These are phyloP conservation scores for Dictyostelium purpureum DNA, from an alignment of 78 protist species.

Conservation along the genomic window DNA sequence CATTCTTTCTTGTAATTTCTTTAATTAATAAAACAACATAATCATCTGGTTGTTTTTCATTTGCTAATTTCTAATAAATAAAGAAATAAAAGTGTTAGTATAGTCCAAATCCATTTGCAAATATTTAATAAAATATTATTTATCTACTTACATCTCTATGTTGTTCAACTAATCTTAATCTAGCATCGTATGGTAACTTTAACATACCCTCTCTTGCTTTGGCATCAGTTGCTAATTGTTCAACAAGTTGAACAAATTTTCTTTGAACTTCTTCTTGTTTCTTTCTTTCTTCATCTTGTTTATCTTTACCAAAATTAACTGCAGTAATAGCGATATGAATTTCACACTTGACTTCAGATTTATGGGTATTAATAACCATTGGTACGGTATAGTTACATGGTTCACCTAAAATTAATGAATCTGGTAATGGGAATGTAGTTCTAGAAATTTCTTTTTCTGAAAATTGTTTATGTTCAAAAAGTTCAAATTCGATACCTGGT, in stretches of 20 bases:
- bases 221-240: constrained; percentile 71
- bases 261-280: constrained; percentile 44
- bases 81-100: background rate
- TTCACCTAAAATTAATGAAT: constrained; percentile 33
- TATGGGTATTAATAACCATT: background rate
- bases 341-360: constrained; percentile 32
- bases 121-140: background rate
- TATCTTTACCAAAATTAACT: constrained; percentile 61
- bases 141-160: constrained; percentile 39
- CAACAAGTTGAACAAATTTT: constrained; percentile 53
- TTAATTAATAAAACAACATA: constrained; percentile 22
- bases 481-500: constrained; percentile 75
- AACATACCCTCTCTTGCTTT: constrained; percentile 55
- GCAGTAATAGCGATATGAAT: background rate
- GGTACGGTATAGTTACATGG: constrained; percentile 22
- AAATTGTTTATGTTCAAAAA: constrained; percentile 67
- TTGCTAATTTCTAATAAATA: constrained; percentile 36
- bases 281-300: constrained; percentile 29
- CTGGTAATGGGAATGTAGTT: background rate
- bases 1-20: constrained; percentile 6
- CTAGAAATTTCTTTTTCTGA: constrained; percentile 37
- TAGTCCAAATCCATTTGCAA: background rate
- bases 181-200: constrained; percentile 4
- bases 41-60: constrained; percentile 66
- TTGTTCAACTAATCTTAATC: constrained; percentile 31